Conservation (phyloP, 352 stramenopile species). For the Halophytophthora polymorphica region DNA sequence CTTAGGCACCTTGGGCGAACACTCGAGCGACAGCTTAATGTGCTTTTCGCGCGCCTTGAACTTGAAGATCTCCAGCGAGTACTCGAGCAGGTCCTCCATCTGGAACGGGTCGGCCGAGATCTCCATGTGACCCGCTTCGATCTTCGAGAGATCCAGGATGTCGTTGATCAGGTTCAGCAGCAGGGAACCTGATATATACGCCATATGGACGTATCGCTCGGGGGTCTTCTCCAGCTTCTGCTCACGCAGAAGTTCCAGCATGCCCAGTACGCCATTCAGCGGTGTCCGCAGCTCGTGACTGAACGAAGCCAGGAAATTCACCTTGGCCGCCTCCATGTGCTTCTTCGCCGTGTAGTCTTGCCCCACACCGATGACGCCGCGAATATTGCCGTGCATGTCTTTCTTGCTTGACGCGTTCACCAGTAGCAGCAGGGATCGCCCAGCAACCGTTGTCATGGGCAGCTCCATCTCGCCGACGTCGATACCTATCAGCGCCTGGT, state of each 20-base stretch:
- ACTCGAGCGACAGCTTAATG: conserved; percentile 74
- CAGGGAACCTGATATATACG: conserved; percentile 62
- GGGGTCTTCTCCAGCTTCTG: conserved; percentile 57
- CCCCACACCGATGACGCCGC: conserved; percentile 84
- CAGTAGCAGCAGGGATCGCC: conserved; percentile 41
- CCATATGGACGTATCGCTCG: conserved; percentile 69
- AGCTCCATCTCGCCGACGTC: conserved; percentile 72
- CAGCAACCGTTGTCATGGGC: conserved; percentile 53
- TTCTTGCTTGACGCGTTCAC: conserved; percentile 77
- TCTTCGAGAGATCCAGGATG: conserved; percentile 88
- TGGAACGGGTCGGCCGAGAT: conserved; percentile 75
- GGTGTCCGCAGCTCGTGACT: conserved; percentile 71
- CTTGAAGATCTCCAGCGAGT: conserved; percentile 82
- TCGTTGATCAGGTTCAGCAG: conserved; percentile 81
- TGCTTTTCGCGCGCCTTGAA: conserved; percentile 77
- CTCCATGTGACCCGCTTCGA: conserved; percentile 88
- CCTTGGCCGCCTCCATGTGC: conserved; percentile 62
- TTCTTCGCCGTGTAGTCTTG: conserved; percentile 88
- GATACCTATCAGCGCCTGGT: conserved; percentile 64
- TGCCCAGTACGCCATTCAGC: conserved; percentile 75
- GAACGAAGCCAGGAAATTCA: conserved; percentile 69
- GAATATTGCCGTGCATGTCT: conserved; percentile 84
- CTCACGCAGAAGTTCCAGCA: conserved; percentile 68
- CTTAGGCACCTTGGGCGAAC: conserved; percentile 49
- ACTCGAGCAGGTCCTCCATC: conserved; percentile 69